Evolutionary conservation across 2,329 filamentous ascomycete species (phyloP).

Genomic region (Cladosporium sp.): DNA sequence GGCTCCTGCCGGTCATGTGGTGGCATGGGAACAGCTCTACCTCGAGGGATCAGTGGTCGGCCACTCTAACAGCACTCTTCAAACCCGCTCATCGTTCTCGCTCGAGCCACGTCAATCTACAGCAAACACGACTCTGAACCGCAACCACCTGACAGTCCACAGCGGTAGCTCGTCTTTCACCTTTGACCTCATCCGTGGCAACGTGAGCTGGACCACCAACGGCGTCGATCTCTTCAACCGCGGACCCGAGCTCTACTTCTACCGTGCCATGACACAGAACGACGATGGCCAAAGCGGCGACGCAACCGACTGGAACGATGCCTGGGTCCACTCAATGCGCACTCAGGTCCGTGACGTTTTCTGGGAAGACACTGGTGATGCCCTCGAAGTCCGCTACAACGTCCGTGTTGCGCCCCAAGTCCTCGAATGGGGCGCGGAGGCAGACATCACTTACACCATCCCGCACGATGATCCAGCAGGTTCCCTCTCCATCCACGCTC

Average conservation of each 20-base stretch:
- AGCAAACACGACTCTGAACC: conserved; percentile 5
- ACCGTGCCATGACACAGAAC: conserved; percentile 64
- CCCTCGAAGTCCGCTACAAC: conserved; percentile 8
- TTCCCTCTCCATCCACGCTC: conserved; percentile 41
- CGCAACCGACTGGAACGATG: conserved; percentile 49
- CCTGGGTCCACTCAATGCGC: conserved; percentile 19
- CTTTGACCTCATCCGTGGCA: conserved; percentile 10
- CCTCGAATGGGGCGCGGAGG: conserved; percentile 51
- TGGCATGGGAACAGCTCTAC: conserved; percentile 27
- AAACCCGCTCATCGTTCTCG: background rate
- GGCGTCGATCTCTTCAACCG: conserved; percentile 20
- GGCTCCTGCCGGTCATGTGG: conserved; percentile 32
- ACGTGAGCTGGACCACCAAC: conserved; percentile 21
- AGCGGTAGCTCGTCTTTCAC: conserved; percentile 4
- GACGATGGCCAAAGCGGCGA: conserved; percentile 49
- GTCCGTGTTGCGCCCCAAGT: conserved; percentile 50
- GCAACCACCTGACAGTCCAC: conserved; percentile 9
- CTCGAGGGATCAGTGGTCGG: conserved; percentile 25
- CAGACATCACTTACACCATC: conserved; percentile 49
- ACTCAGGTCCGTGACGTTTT: conserved; percentile 19
- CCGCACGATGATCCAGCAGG: conserved; percentile 31
- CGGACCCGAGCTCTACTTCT: conserved; percentile 40
- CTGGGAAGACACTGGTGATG: conserved; percentile 13
- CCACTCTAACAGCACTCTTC: conserved; percentile 6
- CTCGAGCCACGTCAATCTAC: background rate